These are phyloP conservation scores for Butyriboletus loyo DNA, from an alignment of 768 basidiomycete genomes.

Conservation along the genomic window DNA sequence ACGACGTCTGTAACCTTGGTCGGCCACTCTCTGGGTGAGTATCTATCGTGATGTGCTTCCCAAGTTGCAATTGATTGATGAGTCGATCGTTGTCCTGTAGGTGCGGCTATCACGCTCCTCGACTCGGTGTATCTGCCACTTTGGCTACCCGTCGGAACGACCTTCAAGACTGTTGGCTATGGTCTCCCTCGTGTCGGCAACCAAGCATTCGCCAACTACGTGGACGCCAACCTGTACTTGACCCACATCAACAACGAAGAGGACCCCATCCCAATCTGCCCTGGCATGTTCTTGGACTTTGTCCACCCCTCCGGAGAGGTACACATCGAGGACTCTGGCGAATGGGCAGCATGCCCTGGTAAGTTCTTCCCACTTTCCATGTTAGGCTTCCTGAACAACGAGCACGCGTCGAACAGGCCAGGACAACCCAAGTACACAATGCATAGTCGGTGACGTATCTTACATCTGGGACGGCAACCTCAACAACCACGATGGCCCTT, in stretches of 20 bases:
- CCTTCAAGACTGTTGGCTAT: constrained; percentile 32
- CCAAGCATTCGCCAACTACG: constrained; percentile 55
- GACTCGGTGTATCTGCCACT: constrained; percentile 40
- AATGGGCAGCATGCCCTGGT: constrained; percentile 58
- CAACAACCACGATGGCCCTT: constrained; percentile 45
- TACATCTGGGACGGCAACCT: constrained; percentile 43
- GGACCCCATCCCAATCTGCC: constrained; percentile 38
- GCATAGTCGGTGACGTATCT: constrained; percentile 22
- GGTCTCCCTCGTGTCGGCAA: constrained; percentile 50
- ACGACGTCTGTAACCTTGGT: constrained; percentile 42
- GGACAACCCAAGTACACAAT: constrained; percentile 50
- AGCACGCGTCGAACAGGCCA: constrained; percentile 34
- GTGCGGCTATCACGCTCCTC: constrained; percentile 38
- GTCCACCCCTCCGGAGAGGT: constrained; percentile 41
- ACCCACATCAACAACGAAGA: constrained; percentile 55
- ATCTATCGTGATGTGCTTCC: not conserved
- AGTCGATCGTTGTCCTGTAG: constrained; percentile 15
- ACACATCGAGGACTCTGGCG: constrained; percentile 42
- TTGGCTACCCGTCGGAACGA: constrained; percentile 32
- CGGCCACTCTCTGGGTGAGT: constrained; percentile 42
- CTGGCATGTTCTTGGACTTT: constrained; percentile 37
- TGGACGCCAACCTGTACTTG: constrained; percentile 44
- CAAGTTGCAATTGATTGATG: no score
- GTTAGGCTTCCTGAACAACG: not conserved
- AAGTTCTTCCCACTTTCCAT: not conserved